Evolutionary conservation across 768 basidiomycete genomes (phyloP).

Genomic region (Chlorophyllum brunneum): DNA sequence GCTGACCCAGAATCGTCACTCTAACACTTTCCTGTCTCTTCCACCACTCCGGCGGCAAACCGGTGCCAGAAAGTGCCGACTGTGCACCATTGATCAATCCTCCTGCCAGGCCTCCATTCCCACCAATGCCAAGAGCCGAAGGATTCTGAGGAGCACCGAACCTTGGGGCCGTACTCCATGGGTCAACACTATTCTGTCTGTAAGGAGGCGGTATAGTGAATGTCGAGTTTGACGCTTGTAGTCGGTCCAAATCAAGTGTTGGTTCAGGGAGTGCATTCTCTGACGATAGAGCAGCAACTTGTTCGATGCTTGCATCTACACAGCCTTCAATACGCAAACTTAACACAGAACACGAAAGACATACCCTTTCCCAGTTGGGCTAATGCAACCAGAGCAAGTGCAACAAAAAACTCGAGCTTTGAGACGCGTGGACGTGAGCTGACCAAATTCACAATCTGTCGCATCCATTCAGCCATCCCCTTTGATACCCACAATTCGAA

Average conservation of each 20-base stretch:
- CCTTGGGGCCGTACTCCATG: slow-evolving; percentile 50
- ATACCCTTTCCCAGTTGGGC: slow-evolving; percentile 82
- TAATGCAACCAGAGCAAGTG: slow-evolving; percentile 81
- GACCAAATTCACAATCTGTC: slow-evolving; percentile 86
- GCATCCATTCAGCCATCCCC: neutral
- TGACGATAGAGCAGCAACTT: slow-evolving; percentile 69
- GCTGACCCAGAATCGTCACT: slow-evolving; percentile 77
- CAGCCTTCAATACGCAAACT: neutral
- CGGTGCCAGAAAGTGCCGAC: slow-evolving; percentile 65
- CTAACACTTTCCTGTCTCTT: slow-evolving; percentile 70
- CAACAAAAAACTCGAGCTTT: slow-evolving; percentile 88
- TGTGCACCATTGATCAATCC: slow-evolving; percentile 41
- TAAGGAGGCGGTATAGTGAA: slow-evolving; percentile 37
- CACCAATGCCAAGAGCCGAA: neutral
- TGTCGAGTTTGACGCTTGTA: slow-evolving; percentile 51
- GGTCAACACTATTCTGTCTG: slow-evolving; percentile 58
- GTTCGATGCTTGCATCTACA: slow-evolving; percentile 77
- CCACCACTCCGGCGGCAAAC: slow-evolving; percentile 84
- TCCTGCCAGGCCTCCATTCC: slow-evolving; percentile 13
- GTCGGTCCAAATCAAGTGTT: slow-evolving; percentile 54
- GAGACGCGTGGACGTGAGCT: slow-evolving; percentile 78
- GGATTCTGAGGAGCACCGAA: slow-evolving; percentile 19
- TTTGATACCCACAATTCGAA: neutral
- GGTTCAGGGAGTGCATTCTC: slow-evolving; percentile 80
- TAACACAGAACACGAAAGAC: no score